Conservation (phyloP, 208 protist genomes). For the Angomonas desouzai region DNA sequence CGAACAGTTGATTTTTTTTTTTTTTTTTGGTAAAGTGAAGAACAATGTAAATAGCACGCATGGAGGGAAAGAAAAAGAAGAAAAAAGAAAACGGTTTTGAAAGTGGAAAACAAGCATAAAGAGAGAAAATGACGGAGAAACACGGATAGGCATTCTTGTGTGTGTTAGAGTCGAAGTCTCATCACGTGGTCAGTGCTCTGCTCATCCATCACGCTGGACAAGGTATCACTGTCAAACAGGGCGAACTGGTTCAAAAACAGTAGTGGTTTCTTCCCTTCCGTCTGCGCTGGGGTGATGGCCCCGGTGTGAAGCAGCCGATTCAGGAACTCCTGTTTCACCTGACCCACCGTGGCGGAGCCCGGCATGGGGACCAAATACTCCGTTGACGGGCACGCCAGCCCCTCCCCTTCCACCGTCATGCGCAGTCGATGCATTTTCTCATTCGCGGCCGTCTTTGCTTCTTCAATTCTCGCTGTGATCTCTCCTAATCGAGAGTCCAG, state of each 20-base stretch:
- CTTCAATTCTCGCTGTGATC: conserved; percentile 7
- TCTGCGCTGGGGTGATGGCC: background rate
- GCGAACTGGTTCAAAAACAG: background rate
- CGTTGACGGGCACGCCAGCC: background rate
- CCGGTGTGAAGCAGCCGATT: conserved; percentile 12
- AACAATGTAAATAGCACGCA: too few species aligned
- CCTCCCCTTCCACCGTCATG: background rate
- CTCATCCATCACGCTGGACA: background rate
- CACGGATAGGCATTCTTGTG: background rate
- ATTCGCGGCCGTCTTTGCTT: background rate
- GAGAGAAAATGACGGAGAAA: conserved; percentile 2
- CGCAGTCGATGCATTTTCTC: background rate
- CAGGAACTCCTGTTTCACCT: conserved; percentile 19
- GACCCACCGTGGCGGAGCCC: conserved; percentile 13
- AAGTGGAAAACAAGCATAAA: conserved; percentile 18
- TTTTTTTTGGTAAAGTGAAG: too few species aligned
- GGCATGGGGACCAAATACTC: conserved; percentile 21
- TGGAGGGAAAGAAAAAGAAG: conserved; percentile 20
- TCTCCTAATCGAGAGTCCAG: background rate
- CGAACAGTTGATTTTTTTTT: too few species aligned
- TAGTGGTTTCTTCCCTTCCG: conserved; percentile 2
- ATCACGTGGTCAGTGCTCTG: background rate
- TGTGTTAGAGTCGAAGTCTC: background rate
- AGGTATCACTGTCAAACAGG: conserved; percentile 9
- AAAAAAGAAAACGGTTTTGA: conserved; percentile 10